These are phyloP conservation scores for Boletus smithii DNA, from an alignment of 1,284 basidiomycete genomes.

Conservation along the genomic window DNA sequence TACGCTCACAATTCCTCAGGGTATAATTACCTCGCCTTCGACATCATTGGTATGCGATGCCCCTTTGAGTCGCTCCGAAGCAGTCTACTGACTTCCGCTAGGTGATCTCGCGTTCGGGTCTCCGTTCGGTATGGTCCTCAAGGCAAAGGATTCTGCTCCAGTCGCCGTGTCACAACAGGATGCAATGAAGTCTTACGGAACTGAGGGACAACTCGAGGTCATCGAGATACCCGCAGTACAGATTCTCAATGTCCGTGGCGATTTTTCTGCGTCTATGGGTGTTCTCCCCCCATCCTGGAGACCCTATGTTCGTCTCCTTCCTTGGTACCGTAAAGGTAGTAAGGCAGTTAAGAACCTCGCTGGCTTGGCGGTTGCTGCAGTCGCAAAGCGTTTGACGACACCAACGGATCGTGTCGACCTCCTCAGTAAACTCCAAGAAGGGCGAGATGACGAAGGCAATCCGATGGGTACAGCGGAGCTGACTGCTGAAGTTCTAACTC, in stretches of 20 bases:
- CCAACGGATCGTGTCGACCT: conserved; percentile 74
- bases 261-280: conserved; percentile 83
- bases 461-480: conserved; percentile 78
- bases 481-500: conserved; percentile 83
- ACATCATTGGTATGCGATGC: conserved; percentile 60
- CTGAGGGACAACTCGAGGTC: conserved; percentile 43
- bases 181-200: conserved; percentile 57
- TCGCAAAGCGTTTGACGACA: conserved; percentile 66
- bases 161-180: conserved; percentile 49
- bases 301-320: conserved; percentile 60
- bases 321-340: conserved; percentile 75
- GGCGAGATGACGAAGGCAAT: conserved; percentile 75
- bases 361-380: conserved; percentile 80
- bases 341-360: conserved; percentile 72
- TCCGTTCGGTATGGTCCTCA: conserved; percentile 86
- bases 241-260: conserved; percentile 88
- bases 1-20: conserved; percentile 35
- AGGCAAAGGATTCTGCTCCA: conserved; percentile 70
- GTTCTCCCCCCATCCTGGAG: conserved; percentile 72
- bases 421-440: conserved; percentile 74
- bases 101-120: conserved; percentile 82
- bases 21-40: conserved; percentile 84
- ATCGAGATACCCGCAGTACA: conserved; percentile 75
- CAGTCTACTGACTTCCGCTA: conserved; percentile 18
- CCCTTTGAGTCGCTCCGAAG: background rate